Conservation (phyloP, 2,329 filamentous ascomycete genomes). For the Apiospora malaysiana region DNA sequence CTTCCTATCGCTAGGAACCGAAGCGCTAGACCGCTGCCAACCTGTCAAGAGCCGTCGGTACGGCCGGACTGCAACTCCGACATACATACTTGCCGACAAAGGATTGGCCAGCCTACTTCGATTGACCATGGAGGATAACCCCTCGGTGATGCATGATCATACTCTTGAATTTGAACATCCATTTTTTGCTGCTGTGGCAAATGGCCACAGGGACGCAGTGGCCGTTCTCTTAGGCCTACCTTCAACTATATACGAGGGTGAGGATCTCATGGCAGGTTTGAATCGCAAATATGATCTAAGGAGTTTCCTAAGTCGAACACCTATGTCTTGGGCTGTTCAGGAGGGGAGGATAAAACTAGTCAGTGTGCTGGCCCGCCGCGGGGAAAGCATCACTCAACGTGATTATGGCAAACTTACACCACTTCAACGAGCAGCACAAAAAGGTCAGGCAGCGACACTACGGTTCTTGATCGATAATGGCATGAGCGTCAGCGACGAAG, state of each 20-base stretch:
- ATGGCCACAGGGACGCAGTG: background rate
- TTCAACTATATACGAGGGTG: background rate
- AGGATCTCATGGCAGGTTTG: background rate
- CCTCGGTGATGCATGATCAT: background rate
- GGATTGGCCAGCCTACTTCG: background rate
- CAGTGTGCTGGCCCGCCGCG: background rate
- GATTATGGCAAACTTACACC: too few species aligned
- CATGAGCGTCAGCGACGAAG: too few species aligned
- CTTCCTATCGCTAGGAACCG: constrained; percentile 22
- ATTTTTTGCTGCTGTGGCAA: background rate
- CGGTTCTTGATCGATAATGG: too few species aligned
- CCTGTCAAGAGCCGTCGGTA: constrained; percentile 24
- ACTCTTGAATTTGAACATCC: background rate
- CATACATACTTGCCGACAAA: constrained; percentile 28
- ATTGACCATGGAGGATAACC: background rate
- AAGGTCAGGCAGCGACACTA: too few species aligned
- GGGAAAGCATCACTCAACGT: background rate
- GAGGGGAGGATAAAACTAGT: background rate
- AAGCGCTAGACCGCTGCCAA: constrained; percentile 24
- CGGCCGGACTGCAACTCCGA: constrained; percentile 17
- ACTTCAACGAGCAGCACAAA: too few species aligned
- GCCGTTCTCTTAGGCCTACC: background rate
- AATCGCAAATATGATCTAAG: background rate
- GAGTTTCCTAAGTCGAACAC: background rate
- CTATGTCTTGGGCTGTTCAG: background rate